phyloP scores from a whole-genome alignment of 805 yeast species.

The Wickerhamiella alocasiicola region DNA sequence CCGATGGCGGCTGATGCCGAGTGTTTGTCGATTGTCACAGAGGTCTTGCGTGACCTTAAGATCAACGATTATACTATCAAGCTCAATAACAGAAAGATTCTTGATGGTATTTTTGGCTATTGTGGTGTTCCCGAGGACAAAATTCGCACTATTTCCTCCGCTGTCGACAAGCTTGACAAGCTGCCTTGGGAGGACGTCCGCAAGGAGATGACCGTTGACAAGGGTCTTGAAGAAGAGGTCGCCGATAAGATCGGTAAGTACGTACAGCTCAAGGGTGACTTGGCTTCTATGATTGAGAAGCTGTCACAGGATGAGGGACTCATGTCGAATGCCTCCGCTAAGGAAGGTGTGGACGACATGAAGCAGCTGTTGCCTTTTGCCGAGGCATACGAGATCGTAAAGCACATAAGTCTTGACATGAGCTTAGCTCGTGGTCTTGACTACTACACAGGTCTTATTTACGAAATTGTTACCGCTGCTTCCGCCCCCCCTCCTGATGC shows the following conservation, averaged over 20 bases:
- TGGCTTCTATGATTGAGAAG: slow-evolving; percentile 34
- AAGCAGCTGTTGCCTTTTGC: slow-evolving; percentile 57
- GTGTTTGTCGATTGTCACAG: slow-evolving; percentile 64
- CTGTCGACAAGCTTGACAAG: slow-evolving; percentile 94
- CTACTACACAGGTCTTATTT: slow-evolving; percentile 92
- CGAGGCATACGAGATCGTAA: slow-evolving; percentile 64
- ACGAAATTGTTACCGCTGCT: slow-evolving; percentile 89
- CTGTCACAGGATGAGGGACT: slow-evolving; percentile 49
- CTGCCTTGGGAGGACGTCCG: slow-evolving; percentile 90
- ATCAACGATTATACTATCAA: slow-evolving; percentile 82
- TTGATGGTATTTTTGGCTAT: slow-evolving; percentile 90
- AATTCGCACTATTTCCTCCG: slow-evolving; percentile 83
- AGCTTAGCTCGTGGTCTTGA: slow-evolving; percentile 96
- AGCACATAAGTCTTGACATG: slow-evolving; percentile 63
- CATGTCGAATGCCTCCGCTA: slow-evolving; percentile 56
- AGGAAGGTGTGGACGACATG: slow-evolving; percentile 74
- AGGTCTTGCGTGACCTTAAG: slow-evolving; percentile 74
- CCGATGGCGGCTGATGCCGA: slow-evolving; percentile 96
- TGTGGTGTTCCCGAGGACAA: slow-evolving; percentile 93
- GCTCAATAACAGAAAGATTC: slow-evolving; percentile 85
- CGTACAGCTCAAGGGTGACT: slow-evolving; percentile 65
- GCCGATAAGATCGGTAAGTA: slow-evolving; percentile 89
- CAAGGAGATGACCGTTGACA: slow-evolving; percentile 84
- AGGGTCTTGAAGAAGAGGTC: slow-evolving; percentile 78
- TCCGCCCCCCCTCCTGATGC: slow-evolving; percentile 89